phyloP scores from a whole-genome alignment of 176 grass and related monocot species.

The Elymus sibiricus region DNA sequence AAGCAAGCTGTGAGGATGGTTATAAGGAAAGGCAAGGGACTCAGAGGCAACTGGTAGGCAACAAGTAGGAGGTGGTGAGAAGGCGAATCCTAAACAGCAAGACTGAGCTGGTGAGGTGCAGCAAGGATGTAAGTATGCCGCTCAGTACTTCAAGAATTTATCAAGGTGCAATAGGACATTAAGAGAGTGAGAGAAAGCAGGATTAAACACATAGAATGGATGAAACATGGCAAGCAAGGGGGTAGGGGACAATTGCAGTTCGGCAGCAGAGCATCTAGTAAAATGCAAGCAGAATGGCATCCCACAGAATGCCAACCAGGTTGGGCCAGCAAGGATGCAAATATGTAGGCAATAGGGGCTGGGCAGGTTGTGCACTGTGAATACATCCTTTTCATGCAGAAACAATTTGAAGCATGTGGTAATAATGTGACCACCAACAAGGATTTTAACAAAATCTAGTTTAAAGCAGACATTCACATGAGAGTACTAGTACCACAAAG shows the following conservation, averaged over 20 bases:
- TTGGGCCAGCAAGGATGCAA: neutral
- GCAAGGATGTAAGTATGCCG: neutral
- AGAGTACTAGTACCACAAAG: neutral
- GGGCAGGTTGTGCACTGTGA: neutral
- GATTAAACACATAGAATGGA: neutral
- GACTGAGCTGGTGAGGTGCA: neutral
- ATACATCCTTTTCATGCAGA: neutral
- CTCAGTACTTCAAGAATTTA: neutral
- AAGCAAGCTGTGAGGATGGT: slow-evolving; percentile 8
- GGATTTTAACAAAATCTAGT: neutral
- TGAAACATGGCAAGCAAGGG: neutral
- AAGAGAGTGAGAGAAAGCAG: neutral
- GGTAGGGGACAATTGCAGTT: neutral
- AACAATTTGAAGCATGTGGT: neutral
- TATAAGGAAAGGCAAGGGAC: neutral
- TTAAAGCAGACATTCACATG: neutral
- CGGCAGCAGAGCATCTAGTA: neutral
- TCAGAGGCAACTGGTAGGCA: neutral
- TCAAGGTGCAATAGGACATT: neutral
- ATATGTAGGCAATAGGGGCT: neutral
- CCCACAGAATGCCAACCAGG: neutral
- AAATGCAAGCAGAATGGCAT: neutral
- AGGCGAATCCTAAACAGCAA: neutral
- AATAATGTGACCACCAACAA: neutral
- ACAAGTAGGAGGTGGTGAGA: neutral